These are phyloP conservation scores for Cubamyces sp. DNA, from an alignment of 768 basidiomycete genomes.

Conservation along the genomic window DNA sequence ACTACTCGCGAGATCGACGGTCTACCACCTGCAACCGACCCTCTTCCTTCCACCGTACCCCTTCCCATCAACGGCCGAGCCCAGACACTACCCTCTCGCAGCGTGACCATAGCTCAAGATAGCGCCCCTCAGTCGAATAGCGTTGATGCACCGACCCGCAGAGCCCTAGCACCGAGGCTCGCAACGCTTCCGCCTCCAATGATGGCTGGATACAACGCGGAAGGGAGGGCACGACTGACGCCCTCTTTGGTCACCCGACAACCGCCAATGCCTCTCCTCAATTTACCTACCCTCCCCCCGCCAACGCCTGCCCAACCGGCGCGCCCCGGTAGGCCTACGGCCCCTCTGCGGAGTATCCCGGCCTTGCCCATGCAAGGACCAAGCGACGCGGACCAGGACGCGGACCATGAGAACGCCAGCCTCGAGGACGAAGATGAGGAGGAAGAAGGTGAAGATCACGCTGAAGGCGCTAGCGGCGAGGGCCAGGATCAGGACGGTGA, in stretches of 20 bases:
- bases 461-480: conserved; percentile 27
- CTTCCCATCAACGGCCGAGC: neutral
- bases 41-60: neutral
- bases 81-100: conserved; percentile 14
- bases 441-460: conserved; percentile 31
- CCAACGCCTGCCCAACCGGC: conserved; percentile 30
- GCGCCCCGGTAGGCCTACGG: conserved; percentile 28
- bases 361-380: conserved; percentile 50
- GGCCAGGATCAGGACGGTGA: conserved; percentile 40
- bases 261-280: conserved; percentile 49
- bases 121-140: neutral
- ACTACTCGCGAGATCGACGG: neutral
- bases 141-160: conserved; percentile 1
- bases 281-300: conserved; percentile 52
- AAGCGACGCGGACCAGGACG: conserved; percentile 38
- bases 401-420: conserved; percentile 34
- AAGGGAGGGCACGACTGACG: conserved; percentile 47
- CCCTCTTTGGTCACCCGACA: conserved; percentile 50
- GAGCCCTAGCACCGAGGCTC: conserved; percentile 30
- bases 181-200: conserved; percentile 36
- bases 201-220: conserved; percentile 36
- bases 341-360: conserved; percentile 56
- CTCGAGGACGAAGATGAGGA: conserved; percentile 41
- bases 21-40: conserved; percentile 2
- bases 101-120: neutral